Conservation (phyloP, 2,329 filamentous ascomycete genomes). For the Monilinia laxa region DNA sequence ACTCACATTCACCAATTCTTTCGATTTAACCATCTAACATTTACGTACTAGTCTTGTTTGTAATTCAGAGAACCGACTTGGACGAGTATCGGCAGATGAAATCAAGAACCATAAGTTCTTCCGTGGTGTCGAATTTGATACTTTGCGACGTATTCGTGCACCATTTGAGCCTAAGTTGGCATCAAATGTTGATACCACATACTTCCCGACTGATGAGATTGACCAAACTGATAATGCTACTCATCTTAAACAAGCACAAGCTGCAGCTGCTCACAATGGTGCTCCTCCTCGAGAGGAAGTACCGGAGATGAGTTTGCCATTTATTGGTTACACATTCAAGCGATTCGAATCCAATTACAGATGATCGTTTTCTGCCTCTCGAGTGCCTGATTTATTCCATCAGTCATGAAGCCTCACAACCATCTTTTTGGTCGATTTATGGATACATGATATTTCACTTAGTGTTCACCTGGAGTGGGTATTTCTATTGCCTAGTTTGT, state of each 20-base stretch:
- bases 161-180: slow-evolving; percentile 93
- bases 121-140: slow-evolving; percentile 93
- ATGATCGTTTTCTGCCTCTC: slow-evolving; percentile 40
- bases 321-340: slow-evolving; percentile 97
- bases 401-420: not conserved
- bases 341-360: slow-evolving; percentile 78
- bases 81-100: slow-evolving; percentile 80
- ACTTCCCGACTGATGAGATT: slow-evolving; percentile 98
- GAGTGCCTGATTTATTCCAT: slow-evolving; percentile 1
- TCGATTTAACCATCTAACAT: slow-evolving; percentile 33
- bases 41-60: slow-evolving; percentile 71
- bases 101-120: slow-evolving; percentile 96
- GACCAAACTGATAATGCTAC: slow-evolving; percentile 94
- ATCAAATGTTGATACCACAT: slow-evolving; percentile 92
- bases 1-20: slow-evolving; percentile 25
- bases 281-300: slow-evolving; percentile 65
- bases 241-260: slow-evolving; percentile 65
- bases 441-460: not conserved
- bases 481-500: slow-evolving; percentile 5
- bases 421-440: not conserved
- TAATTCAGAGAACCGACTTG: slow-evolving; percentile 88
- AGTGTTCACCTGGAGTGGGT: slow-evolving; percentile 14
- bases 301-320: slow-evolving; percentile 93
- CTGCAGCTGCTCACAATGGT: slow-evolving; percentile 59
- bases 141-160: slow-evolving; percentile 85